phyloP scores from a whole-genome alignment of 2,329 filamentous ascomycete genomes.

The Xylaria arbuscula region DNA sequence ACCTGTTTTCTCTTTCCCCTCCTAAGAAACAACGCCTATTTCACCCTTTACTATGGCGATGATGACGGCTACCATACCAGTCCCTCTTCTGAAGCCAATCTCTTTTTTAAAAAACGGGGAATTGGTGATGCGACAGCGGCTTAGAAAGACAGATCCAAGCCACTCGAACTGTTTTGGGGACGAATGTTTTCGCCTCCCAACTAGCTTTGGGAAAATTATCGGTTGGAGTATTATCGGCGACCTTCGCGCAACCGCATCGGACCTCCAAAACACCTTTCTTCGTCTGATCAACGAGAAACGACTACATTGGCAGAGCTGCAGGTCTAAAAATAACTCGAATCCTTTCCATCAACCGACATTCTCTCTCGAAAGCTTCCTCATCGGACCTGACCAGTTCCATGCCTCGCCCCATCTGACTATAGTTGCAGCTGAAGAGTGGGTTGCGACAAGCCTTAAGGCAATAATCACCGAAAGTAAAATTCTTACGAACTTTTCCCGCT shows the following conservation, averaged over 20 bases:
- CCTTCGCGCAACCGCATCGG: background rate
- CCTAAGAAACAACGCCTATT: background rate
- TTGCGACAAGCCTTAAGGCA: too few species aligned
- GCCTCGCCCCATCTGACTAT: background rate
- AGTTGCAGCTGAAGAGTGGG: background rate
- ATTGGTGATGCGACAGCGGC: background rate
- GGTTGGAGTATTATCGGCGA: background rate
- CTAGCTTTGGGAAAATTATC: background rate
- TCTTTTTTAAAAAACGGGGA: background rate
- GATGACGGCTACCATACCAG: background rate
- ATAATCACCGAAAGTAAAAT: background rate
- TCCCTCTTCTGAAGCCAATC: background rate
- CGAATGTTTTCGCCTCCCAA: background rate
- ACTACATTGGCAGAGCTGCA: background rate
- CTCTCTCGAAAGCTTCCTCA: background rate
- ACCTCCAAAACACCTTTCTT: background rate
- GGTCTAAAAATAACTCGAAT: background rate
- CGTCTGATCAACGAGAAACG: constrained; percentile 1
- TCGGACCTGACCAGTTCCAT: background rate
- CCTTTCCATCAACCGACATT: background rate
- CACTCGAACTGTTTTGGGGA: background rate
- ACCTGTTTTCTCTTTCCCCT: background rate
- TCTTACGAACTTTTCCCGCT: background rate
- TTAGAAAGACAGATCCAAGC: background rate
- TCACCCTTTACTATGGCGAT: background rate